phyloP scores from a whole-genome alignment of 768 basidiomycete species.

The Naganishia antarctica region DNA sequence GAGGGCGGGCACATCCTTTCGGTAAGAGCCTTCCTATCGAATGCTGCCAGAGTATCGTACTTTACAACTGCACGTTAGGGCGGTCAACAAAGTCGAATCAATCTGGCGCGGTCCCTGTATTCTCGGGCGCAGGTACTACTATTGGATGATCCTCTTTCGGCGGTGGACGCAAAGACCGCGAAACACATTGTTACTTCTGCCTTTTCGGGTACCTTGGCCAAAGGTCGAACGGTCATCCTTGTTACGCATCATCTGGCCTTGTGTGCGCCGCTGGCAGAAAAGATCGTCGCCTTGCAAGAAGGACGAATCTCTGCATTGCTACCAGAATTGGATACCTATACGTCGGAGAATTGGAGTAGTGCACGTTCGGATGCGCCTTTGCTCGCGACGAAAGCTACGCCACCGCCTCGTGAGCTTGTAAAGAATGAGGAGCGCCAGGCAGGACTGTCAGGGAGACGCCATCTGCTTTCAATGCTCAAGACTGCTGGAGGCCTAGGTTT shows the following conservation, averaged over 20 bases:
- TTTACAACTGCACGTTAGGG: neutral
- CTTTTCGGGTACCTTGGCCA: conserved; percentile 33
- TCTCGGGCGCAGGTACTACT: conserved; percentile 40
- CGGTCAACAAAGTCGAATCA: conserved; percentile 21
- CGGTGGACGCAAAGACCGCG: conserved; percentile 46
- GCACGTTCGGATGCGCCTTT: too few species aligned
- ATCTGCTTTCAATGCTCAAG: neutral
- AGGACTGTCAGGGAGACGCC: neutral
- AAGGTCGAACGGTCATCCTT: conserved; percentile 41
- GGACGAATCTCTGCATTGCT: too few species aligned
- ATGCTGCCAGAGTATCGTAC: too few species aligned
- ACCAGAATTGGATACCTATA: too few species aligned
- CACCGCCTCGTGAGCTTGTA: neutral
- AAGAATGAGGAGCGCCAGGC: conserved; percentile 4
- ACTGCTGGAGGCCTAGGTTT: neutral
- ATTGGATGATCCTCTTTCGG: conserved; percentile 42
- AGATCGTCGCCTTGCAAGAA: too few species aligned
- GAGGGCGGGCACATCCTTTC: conserved; percentile 36
- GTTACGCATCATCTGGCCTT: conserved; percentile 47
- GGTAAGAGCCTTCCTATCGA: neutral
- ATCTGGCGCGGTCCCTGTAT: conserved; percentile 43
- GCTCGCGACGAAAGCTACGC: too few species aligned
- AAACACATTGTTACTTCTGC: conserved; percentile 39
- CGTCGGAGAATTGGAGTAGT: too few species aligned
- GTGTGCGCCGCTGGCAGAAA: conserved; percentile 30